A percentile compares a stretch with the other conserved stretches of the same genome.
Evolutionary conservation across 1,139 yeast species (phyloP).

Genomic region (Lodderomyces pseudojiufengensis): DNA sequence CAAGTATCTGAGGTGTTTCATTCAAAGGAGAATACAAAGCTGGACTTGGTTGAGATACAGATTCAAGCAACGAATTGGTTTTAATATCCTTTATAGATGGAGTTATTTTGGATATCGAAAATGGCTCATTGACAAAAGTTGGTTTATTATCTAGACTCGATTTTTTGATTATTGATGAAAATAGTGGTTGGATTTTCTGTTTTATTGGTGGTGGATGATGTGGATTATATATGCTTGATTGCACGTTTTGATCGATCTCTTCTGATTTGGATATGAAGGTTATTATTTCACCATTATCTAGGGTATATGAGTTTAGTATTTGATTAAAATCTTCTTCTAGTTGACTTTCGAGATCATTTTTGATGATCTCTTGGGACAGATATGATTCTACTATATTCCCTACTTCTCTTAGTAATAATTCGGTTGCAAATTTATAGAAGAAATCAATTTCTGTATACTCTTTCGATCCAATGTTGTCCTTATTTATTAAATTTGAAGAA

Average conservation of each 20-base stretch:
- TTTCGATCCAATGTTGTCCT: constrained; percentile 52
- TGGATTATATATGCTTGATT: constrained; percentile 15
- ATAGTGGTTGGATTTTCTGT: constrained; percentile 54
- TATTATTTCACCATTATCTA: constrained; percentile 61
- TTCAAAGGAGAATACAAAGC: constrained; percentile 61
- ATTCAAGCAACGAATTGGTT: constrained; percentile 43
- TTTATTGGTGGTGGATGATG: constrained; percentile 23
- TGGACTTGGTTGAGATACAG: constrained; percentile 44
- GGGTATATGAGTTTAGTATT: constrained; percentile 57
- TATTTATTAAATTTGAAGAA: constrained; percentile 46
- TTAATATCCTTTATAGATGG: constrained; percentile 40
- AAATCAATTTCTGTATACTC: constrained; percentile 59
- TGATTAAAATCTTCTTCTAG: constrained; percentile 57
- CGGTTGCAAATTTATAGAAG: constrained; percentile 68
- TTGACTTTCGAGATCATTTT: constrained; percentile 29
- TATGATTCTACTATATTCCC: constrained; percentile 29
- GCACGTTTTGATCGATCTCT: constrained; percentile 21
- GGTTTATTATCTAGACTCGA: constrained; percentile 67
- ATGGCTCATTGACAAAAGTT: constrained; percentile 56
- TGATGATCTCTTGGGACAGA: constrained; percentile 4
- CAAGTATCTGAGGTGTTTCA: constrained; percentile 64
- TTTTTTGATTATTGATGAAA: constrained; percentile 60
- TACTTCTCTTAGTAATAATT: constrained; percentile 69
- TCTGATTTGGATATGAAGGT: constrained; percentile 37
- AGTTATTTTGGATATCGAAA: constrained; percentile 53